Evolutionary conservation across 352 stramenopile species (phyloP), one percentile per base, ranked within the genome.

Genomic region (Elongisporangium prolatum): DNA sequence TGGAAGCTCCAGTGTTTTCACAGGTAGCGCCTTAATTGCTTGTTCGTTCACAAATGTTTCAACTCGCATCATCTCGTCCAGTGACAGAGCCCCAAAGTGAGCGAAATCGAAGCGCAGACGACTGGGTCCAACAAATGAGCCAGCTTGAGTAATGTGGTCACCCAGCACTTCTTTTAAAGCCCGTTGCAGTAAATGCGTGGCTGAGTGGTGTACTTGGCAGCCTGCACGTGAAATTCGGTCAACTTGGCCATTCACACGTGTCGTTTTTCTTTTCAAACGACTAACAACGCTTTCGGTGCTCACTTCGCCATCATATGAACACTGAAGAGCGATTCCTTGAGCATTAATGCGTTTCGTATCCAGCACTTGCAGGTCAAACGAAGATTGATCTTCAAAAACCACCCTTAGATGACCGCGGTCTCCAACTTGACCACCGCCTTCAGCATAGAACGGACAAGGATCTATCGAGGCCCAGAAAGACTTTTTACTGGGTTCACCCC

Each of bases 71-170:
- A 94, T 65, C 55, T 93, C 71, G 0, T 91, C 82, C 16, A 64
- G 25, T 9, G 82, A 80, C 24, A 94, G 56, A 0, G 69, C 73
- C 10, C 83, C 79, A 75, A 93, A 92, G 60, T 91, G 83, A 50
- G 80, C 71, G 60, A 95, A 94, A 63, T 95, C 84, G 57, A 94
- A 95, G 21, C 82, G 80, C 52, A 95, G 67, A 0, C 77, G 75
- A 47, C 89, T 72, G 10, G 56, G 59, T 21, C 69, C 67, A n/a
- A 93, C 83, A 17, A 78, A 75, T 6, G 80, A 93, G 1, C 86
- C 86, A 47, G 68, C 71, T 62, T 95, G 86, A 3, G 80, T 81
- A 48, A 93, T 77, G 59, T 93, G 78, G 38, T 85, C 72, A 34
- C 83, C 82, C 25, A 94, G 55, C 25, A 88, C 77, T 11, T 67